Percentiles rank a stretch among this genome's conserved stretches.
phyloP scores from a whole-genome alignment of 2,329 filamentous ascomycete genomes.

The Aspergillus ruber region DNA sequence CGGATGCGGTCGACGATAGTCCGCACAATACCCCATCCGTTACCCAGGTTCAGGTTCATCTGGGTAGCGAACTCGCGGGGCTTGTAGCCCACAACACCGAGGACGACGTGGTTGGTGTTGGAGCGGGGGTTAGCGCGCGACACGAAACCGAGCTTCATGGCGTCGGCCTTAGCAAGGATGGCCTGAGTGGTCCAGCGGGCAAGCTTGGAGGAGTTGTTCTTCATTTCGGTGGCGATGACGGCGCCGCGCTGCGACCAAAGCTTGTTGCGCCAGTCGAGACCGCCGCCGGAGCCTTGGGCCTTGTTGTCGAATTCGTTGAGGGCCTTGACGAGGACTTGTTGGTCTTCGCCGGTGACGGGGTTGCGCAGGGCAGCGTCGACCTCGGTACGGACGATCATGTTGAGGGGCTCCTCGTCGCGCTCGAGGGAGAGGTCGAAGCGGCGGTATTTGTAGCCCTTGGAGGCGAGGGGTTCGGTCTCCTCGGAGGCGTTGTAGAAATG shows the following conservation, averaged over 20 bases:
- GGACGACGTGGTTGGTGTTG: constrained; percentile 88
- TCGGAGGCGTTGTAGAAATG: constrained; percentile 95
- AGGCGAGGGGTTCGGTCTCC: constrained; percentile 87
- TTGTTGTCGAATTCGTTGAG: constrained; percentile 99
- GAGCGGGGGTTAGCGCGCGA: constrained; percentile 87
- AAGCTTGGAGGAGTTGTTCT: constrained; percentile 99
- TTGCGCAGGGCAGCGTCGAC: constrained; percentile 95
- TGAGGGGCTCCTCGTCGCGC: constrained; percentile 81
- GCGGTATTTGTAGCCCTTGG: constrained; percentile 97
- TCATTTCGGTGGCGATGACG: constrained; percentile 98
- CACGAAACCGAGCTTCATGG: constrained; percentile 98
- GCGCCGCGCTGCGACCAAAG: constrained; percentile 90
- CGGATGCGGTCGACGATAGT: constrained; percentile 83
- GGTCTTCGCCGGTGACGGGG: constrained; percentile 83
- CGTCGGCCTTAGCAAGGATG: constrained; percentile 92
- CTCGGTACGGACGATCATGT: constrained; percentile 90
- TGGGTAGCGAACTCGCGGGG: constrained; percentile 92
- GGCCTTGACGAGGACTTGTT: constrained; percentile 86
- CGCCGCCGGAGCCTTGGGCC: constrained; percentile 88
- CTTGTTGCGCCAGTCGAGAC: constrained; percentile 95
- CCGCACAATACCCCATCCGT: constrained; percentile 98
- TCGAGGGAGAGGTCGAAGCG: constrained; percentile 92
- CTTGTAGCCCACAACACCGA: constrained; percentile 96
- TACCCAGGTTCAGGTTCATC: constrained; percentile 96
- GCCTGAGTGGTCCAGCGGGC: constrained; percentile 96